Conservation (phyloP, 208 protist species). For the Naegleria gruberi region DNA sequence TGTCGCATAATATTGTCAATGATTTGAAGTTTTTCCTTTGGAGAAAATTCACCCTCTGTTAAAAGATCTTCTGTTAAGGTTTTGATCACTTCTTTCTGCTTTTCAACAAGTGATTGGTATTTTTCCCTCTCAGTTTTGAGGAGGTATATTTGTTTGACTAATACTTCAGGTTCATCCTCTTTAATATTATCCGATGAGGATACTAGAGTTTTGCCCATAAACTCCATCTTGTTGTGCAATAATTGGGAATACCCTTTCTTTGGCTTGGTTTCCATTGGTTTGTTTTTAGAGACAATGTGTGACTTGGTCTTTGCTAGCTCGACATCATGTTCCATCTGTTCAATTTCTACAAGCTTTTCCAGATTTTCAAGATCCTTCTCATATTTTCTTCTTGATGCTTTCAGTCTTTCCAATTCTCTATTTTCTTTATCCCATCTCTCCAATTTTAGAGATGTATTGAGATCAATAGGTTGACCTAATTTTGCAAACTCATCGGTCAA, state of each 20-base stretch:
- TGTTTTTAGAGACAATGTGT: neutral
- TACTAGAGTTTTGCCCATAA: neutral
- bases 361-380: neutral
- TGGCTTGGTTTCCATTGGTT: too few species aligned
- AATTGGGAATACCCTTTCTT: neutral
- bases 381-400: neutral
- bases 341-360: neutral
- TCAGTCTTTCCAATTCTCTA: neutral
- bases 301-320: neutral
- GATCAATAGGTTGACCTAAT: neutral
- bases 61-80: neutral
- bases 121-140: neutral
- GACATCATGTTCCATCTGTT: neutral
- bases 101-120: neutral
- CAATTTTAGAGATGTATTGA: neutral
- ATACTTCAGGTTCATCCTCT: neutral
- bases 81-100: neutral
- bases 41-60: neutral
- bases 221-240: neutral
- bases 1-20: too few species aligned
- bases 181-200: neutral
- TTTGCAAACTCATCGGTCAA: too few species aligned
- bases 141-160: neutral
- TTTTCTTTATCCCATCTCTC: neutral
- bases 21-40: neutral